Conservation (phyloP, 1,284 basidiomycete species). For the Ganoderma lingzhi region DNA sequence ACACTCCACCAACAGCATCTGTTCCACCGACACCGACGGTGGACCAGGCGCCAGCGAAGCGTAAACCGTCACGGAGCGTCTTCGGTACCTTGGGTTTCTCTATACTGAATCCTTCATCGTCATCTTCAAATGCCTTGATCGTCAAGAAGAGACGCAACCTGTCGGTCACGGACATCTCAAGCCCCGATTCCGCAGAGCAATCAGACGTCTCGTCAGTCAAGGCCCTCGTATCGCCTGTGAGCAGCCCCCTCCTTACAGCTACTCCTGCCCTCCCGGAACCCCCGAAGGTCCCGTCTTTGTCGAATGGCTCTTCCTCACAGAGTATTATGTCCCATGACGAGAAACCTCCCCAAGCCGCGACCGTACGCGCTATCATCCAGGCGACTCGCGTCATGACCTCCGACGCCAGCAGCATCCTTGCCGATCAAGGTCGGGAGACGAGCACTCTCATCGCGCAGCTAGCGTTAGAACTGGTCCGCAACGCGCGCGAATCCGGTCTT, state of each 20-base stretch:
- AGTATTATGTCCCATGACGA: slow-evolving; percentile 37
- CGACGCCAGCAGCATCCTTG: slow-evolving; percentile 79
- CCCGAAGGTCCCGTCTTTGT: slow-evolving; percentile 24
- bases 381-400: slow-evolving; percentile 90
- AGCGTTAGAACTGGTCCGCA: slow-evolving; percentile 77
- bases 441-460: slow-evolving; percentile 68
- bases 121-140: slow-evolving; percentile 33
- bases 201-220: slow-evolving; percentile 18
- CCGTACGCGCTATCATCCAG: slow-evolving; percentile 80
- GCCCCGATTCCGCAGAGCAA: slow-evolving; percentile 23
- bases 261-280: slow-evolving; percentile 31
- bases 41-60: slow-evolving; percentile 39
- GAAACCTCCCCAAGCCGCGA: slow-evolving; percentile 60
- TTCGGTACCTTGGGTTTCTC: slow-evolving; percentile 77
- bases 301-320: slow-evolving; percentile 30
- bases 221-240: slow-evolving; percentile 35
- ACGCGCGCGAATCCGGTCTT: slow-evolving; percentile 75
- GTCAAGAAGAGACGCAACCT: slow-evolving; percentile 43
- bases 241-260: slow-evolving; percentile 33
- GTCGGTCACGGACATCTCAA: slow-evolving; percentile 38
- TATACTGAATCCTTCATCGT: slow-evolving; percentile 58
- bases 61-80: slow-evolving; percentile 64
- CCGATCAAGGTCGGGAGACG: slow-evolving; percentile 70
- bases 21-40: neutral
- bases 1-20: slow-evolving; percentile 28